Evolutionary conservation across 805 yeast species (phyloP).

Genomic region (Tetrapisispora arboricola): DNA sequence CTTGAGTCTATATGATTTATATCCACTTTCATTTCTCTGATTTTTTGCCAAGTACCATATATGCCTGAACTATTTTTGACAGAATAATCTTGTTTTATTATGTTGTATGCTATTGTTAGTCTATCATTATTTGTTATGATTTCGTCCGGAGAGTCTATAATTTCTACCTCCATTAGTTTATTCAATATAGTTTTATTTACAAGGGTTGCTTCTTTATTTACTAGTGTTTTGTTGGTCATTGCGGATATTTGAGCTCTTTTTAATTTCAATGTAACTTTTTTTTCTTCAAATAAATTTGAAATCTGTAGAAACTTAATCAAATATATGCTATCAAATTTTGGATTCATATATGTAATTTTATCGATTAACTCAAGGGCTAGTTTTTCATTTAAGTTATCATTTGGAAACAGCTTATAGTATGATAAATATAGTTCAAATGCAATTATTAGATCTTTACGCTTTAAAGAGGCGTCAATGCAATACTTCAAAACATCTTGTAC

Average conservation of each 20-base stretch:
- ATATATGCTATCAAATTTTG: constrained; percentile 13
- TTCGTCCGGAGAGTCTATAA: not conserved
- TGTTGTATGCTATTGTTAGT: constrained; percentile 13
- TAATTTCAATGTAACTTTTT: constrained; percentile 2
- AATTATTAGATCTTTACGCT: constrained; percentile 11
- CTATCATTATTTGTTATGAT: constrained; percentile 6
- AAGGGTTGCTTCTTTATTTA: constrained; percentile 8
- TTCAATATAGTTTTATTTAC: constrained; percentile 11
- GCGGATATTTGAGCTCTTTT: constrained; percentile 11
- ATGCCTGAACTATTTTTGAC: constrained; percentile 21
- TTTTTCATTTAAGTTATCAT: constrained; percentile 3
- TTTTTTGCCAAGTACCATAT: constrained; percentile 15
- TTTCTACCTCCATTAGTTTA: constrained; percentile 9
- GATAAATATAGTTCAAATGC: constrained; percentile 17
- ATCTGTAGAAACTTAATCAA: constrained; percentile 11
- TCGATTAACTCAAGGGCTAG: constrained; percentile 9
- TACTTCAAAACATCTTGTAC: constrained; percentile 8
- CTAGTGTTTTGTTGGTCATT: constrained; percentile 17
- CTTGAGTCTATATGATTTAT: constrained; percentile 18
- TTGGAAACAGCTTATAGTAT: constrained; percentile 9
- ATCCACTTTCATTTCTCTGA: constrained; percentile 10
- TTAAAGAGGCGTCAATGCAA: constrained; percentile 13
- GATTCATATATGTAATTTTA: constrained; percentile 16
- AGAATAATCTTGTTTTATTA: constrained; percentile 16
- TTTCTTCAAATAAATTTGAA: constrained; percentile 6